Evolutionary conservation across 2,329 filamentous ascomycete genomes (phyloP).

Genomic region (Cladosporium austrohemisphaericum): DNA sequence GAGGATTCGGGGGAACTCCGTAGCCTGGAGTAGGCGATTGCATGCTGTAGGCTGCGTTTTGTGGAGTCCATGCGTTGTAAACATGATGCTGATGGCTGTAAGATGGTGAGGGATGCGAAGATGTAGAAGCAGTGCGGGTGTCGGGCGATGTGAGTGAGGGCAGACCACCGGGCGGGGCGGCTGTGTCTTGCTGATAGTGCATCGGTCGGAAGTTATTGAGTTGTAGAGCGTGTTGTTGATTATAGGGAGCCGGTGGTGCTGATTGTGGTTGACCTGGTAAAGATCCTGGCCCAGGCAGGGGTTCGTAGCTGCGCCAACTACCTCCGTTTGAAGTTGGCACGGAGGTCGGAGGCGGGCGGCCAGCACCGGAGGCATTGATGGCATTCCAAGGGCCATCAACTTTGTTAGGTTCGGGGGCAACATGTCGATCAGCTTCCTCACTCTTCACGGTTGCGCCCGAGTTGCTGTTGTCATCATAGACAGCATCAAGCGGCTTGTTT

Average conservation of each 20-base stretch:
- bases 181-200: slow-evolving; percentile 19
- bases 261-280: slow-evolving; percentile 18
- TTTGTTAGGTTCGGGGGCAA: slow-evolving; percentile 17
- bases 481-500: slow-evolving; percentile 23
- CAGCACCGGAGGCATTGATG: slow-evolving; percentile 34
- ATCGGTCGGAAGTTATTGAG: slow-evolving; percentile 28
- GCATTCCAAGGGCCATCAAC: slow-evolving; percentile 39
- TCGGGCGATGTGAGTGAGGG: slow-evolving; percentile 29
- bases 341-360: slow-evolving; percentile 22
- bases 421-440: slow-evolving; percentile 27
- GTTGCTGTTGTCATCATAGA: slow-evolving; percentile 29
- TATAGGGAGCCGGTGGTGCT: slow-evolving; percentile 14
- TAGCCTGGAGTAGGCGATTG: slow-evolving; percentile 4
- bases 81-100: slow-evolving; percentile 19
- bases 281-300: slow-evolving; percentile 23
- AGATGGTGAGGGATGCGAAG: slow-evolving; percentile 25
- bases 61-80: slow-evolving; percentile 24
- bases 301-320: slow-evolving; percentile 29
- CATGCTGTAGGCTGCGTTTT: slow-evolving; percentile 23
- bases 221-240: slow-evolving; percentile 17
- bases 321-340: slow-evolving; percentile 23
- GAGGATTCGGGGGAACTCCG: neutral
- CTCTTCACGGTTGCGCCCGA: slow-evolving; percentile 31
- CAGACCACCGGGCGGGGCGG: slow-evolving; percentile 19
- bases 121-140: slow-evolving; percentile 24